These are phyloP conservation scores for Globisporangium paddicum DNA, from an alignment of 352 stramenopile genomes.

Conservation along the genomic window DNA sequence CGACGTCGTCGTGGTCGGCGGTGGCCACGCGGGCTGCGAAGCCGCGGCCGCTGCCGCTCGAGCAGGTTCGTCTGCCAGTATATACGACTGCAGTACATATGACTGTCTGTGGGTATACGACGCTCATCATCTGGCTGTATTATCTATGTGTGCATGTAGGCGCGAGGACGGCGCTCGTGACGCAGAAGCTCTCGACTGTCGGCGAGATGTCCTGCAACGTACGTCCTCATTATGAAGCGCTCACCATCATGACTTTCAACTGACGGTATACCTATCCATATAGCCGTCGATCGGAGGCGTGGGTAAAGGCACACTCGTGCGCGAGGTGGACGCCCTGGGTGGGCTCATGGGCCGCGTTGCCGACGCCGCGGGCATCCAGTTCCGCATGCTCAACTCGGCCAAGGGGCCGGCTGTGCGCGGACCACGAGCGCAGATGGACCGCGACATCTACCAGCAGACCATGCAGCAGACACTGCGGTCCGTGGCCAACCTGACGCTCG, in stretches of 20 bases:
- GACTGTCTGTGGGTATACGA: neutral
- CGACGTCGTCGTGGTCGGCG: constrained; percentile 59
- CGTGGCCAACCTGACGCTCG: constrained; percentile 87
- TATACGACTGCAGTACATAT: too few relatives aligned
- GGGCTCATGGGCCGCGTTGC: constrained; percentile 96
- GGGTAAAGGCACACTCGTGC: constrained; percentile 97
- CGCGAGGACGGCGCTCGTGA: constrained; percentile 94
- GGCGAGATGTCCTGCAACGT: constrained; percentile 99
- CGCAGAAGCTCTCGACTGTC: constrained; percentile 92
- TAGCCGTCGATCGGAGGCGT: constrained; percentile 97
- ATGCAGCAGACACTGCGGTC: constrained; percentile 89
- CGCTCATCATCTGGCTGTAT: neutral
- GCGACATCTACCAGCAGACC: constrained; percentile 94
- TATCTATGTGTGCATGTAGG: constrained; percentile 33
- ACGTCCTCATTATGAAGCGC: constrained; percentile 15
- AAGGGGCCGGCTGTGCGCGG: constrained; percentile 89
- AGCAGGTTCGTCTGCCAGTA: constrained; percentile 25
- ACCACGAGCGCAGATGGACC: constrained; percentile 95
- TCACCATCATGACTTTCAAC: neutral
- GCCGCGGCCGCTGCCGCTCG: constrained; percentile 45
- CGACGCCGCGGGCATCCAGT: constrained; percentile 96
- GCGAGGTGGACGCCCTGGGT: constrained; percentile 97
- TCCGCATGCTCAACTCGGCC: constrained; percentile 95
- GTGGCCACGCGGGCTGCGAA: constrained; percentile 57
- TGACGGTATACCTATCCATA: neutral